Base-by-base conservation (phyloP, 1,139 yeast genomes). In the Taphrina pruni region DNA sequence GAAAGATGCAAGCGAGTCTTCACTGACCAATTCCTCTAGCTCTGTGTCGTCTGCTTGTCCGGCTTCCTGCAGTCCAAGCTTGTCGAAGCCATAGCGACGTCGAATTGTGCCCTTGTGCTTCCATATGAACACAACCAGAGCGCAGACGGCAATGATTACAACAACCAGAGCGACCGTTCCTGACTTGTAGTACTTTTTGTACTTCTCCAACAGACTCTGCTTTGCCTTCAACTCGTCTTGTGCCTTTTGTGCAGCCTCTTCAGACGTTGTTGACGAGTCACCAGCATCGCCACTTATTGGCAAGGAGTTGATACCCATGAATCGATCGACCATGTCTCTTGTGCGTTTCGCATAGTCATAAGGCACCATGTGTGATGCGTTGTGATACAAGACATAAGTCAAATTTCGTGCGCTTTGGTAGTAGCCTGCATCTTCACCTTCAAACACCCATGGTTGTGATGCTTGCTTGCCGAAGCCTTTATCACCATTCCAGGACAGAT, bases 311-410 rank as follows among this genome's bases (percentile, higher is more conserved):
- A 77, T 71, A 6, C 77, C 78, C 26, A 76, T 70, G 71, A 81
- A 79, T 20, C 76, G 74, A 69, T 79, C 75, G 54, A 80, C 70
- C 76, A 94, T 80, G 41, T 93, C 91, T 73, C 92, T 82, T 8
- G 93, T 84, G 43, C 85, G 82, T 60, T 83, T 86, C 0, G 96
- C 90, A 68, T 85, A 79, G 76, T 94, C 98, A 74, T 86, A 89
- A 0, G 99, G 97, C 32, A 93, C 96, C 99, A 94, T 94, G 77
- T 94, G 99, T 4, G 96, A 88, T 0, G 97, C 86, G 74, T 90
- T 86, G 76, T 81, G 86, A 1, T 93, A 86, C 72, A 87, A 86
- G 39, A 90, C 85, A 77, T 88, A 89, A 0, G 97, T 89, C 75
- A 94, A 81, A 75, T 90, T 90, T 72, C 92, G 83, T 69, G 87